Base-by-base conservation (phyloP, 768 basidiomycete genomes). In the Kwoniella pini region DNA sequence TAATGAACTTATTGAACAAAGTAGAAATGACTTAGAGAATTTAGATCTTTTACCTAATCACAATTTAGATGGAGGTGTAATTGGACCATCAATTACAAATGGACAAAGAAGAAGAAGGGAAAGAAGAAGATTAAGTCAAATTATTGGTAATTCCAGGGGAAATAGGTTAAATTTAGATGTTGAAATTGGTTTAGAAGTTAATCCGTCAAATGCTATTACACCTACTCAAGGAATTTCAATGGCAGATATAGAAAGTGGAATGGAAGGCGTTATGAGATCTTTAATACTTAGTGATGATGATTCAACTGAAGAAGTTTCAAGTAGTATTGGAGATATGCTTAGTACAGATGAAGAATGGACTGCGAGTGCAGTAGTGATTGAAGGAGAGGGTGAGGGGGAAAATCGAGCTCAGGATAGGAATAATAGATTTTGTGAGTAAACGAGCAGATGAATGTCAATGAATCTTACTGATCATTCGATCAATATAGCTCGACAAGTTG, bases 141-240 rank as follows among this genome's bases (percentile, higher is more conserved):
- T 15, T 36, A 36, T 36, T 15, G 33, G 15, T 36, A 36, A 36
- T 36, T 15, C 15, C 33, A 36, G 33, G 33, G 7, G 15, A 36
- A 7, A 7, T 36, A 36, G 50, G 31, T 5, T 52, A 26, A 38
- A 52, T 19, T 2, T 52, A 12, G 50, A 52, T 17, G 28, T 40
- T 21, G 52, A 42, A 2, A 4, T 59, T 24, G 57, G 38, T 24
- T 11, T 60, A 13, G 39, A 43, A 30, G 11, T 49, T 49, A 27
- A 19, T 19, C 12, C 42, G 17, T 39, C 39, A 15, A 4, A 24
- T 22, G 10, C 48, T 31, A 31, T 53, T 7, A 52, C 58, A 21
- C 50, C 58, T 3, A 60, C 58, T 31, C 58, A 60, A 26, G 58
- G 58, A 4, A 36, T 60, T n/a, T 60, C 58, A n/a, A 30, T 44